Percentiles rank a stretch among this genome's conserved stretches.
phyloP scores from a whole-genome alignment of 129 eudicot genomes.

The Heracleum sosnowskyi region DNA sequence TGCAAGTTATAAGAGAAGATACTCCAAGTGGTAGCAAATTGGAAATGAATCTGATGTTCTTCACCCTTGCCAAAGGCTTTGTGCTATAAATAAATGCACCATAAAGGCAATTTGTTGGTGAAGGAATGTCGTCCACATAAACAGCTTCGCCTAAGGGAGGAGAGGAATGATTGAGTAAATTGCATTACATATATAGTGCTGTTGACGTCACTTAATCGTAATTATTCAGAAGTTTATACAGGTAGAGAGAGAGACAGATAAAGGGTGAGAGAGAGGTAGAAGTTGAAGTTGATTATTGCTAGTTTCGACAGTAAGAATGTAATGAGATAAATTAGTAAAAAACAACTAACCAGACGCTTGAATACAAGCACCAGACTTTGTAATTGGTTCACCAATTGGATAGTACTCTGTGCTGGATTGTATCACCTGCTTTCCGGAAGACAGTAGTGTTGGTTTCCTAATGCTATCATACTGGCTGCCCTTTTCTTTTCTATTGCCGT shows the following conservation, averaged over 20 bases:
- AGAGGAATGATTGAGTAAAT: not conserved
- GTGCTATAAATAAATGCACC: constrained; percentile 80
- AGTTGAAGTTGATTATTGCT: too few species aligned
- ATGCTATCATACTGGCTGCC: constrained; percentile 4
- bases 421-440: constrained; percentile 67
- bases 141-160: constrained; percentile 64
- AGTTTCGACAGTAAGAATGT: not conserved
- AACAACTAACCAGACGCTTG: constrained; percentile 88
- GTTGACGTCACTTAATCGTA: not conserved
- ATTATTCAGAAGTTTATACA: not conserved
- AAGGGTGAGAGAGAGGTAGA: too few species aligned
- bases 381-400: constrained; percentile 80
- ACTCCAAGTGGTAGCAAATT: constrained; percentile 29
- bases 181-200: not conserved
- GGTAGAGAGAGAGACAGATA: not conserved
- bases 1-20: constrained; percentile 35
- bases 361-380: constrained; percentile 68
- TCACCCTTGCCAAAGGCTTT: constrained; percentile 70
- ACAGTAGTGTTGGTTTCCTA: constrained; percentile 29
- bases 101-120: constrained; percentile 61
- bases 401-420: constrained; percentile 53
- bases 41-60: constrained; percentile 34
- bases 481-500: not conserved
- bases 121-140: constrained; percentile 82
- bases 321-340: not conserved